Evolutionary conservation across 345 rosid genomes (phyloP), one percentile per base, ranked within the genome.

Genomic region (Euphorbia pulcherrima): DNA sequence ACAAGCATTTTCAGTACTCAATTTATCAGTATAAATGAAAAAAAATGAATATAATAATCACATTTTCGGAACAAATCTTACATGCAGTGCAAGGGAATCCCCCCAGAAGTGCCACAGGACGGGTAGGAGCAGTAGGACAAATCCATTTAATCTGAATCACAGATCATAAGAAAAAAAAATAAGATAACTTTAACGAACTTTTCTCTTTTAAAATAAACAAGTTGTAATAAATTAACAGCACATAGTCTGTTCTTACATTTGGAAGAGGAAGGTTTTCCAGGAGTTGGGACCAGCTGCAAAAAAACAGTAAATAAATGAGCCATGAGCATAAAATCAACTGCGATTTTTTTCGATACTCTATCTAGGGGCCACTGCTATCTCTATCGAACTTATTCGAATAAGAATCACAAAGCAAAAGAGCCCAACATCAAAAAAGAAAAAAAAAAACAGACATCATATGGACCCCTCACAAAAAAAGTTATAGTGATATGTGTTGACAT

Each of bases 191-290:
- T 30, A 44, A 51, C 5, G 62, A n/a, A 16, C 4, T 4, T n/a
- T 13, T 41, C 10, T 29, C 50, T 27, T 35, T 18, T 39, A 20
- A 1, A 16, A 33, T 17, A 27, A 37, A n/a, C n/a, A 13, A 30
- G 35, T 28, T 44, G 29, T 3, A 20, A 28, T 27, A 24, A 4
- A 58, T 41, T 33, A 33, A 33, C 11, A 10, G 23, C 4, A 57
- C 13, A 23, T n/a, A 41, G 3, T 30, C 40, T 56, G 53, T 75
- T 39, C 95, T 84, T 84, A 92, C 98, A 73, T 92, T 92, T 71
- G 97, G 90, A 77, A 92, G 96, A 82, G 84, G 89, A 67, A 92
- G 93, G 81, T 78, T 81, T 75, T 90, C 98, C 87, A 92, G 77
- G 68, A 85, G 86, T 80, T 92, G 98, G 74, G 93, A 88, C 83